Conservation (phyloP, 2,329 filamentous ascomycete genomes). For the Chaetomium olivaceum region DNA sequence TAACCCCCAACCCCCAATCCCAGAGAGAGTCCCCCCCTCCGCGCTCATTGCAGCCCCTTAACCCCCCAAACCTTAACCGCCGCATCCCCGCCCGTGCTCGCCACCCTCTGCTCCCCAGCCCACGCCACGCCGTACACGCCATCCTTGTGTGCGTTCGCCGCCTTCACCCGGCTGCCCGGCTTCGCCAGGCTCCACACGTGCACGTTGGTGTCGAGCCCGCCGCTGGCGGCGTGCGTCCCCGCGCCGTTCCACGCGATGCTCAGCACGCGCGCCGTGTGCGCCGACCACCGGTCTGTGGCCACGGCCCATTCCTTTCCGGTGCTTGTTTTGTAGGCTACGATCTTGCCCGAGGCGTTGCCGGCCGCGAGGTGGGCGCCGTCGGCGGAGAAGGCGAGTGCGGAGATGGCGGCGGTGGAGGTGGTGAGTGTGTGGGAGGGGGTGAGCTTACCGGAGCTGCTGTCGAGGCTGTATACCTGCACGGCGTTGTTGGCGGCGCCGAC, state of each 20-base stretch:
- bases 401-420: constrained; percentile 70
- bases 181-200: constrained; percentile 86
- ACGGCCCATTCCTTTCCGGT: constrained; percentile 57
- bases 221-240: constrained; percentile 78
- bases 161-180: constrained; percentile 82
- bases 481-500: constrained; percentile 73
- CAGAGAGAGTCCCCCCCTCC: neutral
- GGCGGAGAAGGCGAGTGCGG: constrained; percentile 78
- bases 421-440: constrained; percentile 58
- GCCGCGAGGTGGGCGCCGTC: constrained; percentile 77
- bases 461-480: constrained; percentile 71
- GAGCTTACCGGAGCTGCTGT: constrained; percentile 56
- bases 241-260: constrained; percentile 73
- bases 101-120: constrained; percentile 66
- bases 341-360: constrained; percentile 83
- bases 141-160: constrained; percentile 89
- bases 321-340: constrained; percentile 71
- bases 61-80: constrained; percentile 87
- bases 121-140: constrained; percentile 87
- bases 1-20: neutral
- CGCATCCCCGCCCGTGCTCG: constrained; percentile 82
- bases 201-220: constrained; percentile 85
- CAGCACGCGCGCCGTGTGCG: constrained; percentile 60
- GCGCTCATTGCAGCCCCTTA: constrained; percentile 50
- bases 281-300: constrained; percentile 72